Percentiles rank a stretch among this genome's conserved stretches.
These are phyloP conservation scores for Zygotorulaspora florentina DNA, from an alignment of 805 yeast genomes.

Conservation along the genomic window DNA sequence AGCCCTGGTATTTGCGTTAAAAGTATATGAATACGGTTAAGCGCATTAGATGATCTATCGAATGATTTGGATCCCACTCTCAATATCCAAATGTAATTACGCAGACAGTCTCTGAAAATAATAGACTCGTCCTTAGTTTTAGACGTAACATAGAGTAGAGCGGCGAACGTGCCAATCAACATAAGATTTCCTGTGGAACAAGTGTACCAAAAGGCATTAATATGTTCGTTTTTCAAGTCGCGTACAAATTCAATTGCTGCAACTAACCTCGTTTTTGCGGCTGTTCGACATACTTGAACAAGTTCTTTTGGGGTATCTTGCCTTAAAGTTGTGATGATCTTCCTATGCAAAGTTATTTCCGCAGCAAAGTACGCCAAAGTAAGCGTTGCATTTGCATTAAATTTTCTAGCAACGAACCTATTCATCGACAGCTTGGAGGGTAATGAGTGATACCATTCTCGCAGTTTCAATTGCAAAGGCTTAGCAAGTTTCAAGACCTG, in stretches of 20 bases:
- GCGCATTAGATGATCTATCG: conserved; percentile 72
- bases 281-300: conserved; percentile 68
- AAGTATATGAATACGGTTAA: conserved; percentile 65
- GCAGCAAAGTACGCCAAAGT: conserved; percentile 86
- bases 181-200: conserved; percentile 75
- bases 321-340: conserved; percentile 54
- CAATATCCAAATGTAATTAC: conserved; percentile 71
- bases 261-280: conserved; percentile 74
- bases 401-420: conserved; percentile 53
- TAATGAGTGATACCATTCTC: conserved; percentile 73
- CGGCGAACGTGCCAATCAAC: conserved; percentile 83
- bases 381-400: conserved; percentile 71
- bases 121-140: conserved; percentile 56
- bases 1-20: conserved; percentile 73
- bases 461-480: conserved; percentile 65
- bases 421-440: conserved; percentile 64
- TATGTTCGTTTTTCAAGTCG: conserved; percentile 73
- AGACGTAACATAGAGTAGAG: conserved; percentile 69
- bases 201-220: conserved; percentile 87
- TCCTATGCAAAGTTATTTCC: conserved; percentile 80
- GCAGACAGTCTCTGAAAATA: conserved; percentile 61
- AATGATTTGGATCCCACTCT: conserved; percentile 73
- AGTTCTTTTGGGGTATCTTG: conserved; percentile 49
- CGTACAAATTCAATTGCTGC: conserved; percentile 81
- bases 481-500: conserved; percentile 72